These are phyloP conservation scores for Aspergillus brunneoviolaceus DNA, from an alignment of 2,329 filamentous ascomycete genomes.

Conservation along the genomic window DNA sequence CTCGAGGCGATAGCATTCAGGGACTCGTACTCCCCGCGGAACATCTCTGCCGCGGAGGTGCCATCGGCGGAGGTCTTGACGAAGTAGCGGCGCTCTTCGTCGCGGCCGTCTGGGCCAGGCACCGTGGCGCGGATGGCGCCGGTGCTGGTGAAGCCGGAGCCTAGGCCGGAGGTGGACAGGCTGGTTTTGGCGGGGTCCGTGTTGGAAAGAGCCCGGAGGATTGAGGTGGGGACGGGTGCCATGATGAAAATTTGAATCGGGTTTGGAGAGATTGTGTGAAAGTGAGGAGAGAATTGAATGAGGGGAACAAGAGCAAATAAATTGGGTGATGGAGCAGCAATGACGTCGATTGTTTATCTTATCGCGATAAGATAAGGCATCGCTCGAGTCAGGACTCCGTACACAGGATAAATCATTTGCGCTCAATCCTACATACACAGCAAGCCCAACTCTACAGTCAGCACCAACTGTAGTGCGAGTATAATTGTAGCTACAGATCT, in stretches of 20 bases:
- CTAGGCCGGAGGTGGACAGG: constrained; percentile 39
- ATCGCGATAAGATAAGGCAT: constrained; percentile 18
- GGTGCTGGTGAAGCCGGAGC: constrained; percentile 47
- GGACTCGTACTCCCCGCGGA: constrained; percentile 73
- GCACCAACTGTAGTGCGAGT: not conserved
- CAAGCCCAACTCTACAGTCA: not conserved
- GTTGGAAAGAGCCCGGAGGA: constrained; percentile 41
- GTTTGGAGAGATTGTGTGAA: not conserved
- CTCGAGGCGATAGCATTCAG: constrained; percentile 74
- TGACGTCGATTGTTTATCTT: constrained; percentile 11
- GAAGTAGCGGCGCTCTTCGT: constrained; percentile 39
- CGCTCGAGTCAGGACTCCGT: not conserved
- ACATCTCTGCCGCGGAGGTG: constrained; percentile 38
- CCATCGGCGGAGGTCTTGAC: constrained; percentile 40
- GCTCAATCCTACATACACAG: too few species aligned
- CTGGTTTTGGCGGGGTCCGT: constrained; percentile 34
- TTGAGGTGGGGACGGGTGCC: constrained; percentile 32
- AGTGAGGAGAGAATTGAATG: not conserved
- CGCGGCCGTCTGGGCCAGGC: constrained; percentile 19
- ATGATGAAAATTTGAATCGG: constrained; percentile 17
- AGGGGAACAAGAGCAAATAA: not conserved
- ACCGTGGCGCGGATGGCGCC: constrained; percentile 39
- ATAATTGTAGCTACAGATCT: not conserved
- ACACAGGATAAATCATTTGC: too few species aligned
- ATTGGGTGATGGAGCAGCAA: not conserved